These are phyloP conservation scores for Smallanthus sonchifolius DNA, from an alignment of 129 eudicot species.

Conservation along the genomic window DNA sequence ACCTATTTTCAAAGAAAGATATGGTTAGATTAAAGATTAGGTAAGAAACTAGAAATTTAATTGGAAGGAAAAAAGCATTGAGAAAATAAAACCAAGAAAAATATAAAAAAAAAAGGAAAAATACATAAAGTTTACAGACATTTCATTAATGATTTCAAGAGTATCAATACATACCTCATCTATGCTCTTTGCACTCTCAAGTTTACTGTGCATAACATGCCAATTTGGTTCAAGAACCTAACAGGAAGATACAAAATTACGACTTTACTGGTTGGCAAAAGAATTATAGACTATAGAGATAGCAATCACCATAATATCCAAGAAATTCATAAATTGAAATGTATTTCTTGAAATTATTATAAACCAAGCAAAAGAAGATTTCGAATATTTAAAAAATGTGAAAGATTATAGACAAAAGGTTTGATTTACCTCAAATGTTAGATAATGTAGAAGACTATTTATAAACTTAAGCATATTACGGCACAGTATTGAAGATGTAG, in stretches of 20 bases:
- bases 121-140: neutral
- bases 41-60: neutral
- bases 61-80: neutral
- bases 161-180: slow-evolving; percentile 62
- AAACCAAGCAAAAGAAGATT: slow-evolving; percentile 6
- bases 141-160: slow-evolving; percentile 1
- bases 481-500: slow-evolving; percentile 86
- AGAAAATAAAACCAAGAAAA: neutral
- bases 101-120: neutral
- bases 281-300: neutral
- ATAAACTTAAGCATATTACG: slow-evolving; percentile 92
- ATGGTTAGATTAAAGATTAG: neutral
- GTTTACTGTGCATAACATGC: slow-evolving; percentile 93
- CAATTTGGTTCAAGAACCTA: slow-evolving; percentile 99
- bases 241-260: slow-evolving; percentile 5
- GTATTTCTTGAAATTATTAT: neutral
- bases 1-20: slow-evolving; percentile 49
- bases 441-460: slow-evolving; percentile 88
- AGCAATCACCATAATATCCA: neutral
- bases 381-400: neutral
- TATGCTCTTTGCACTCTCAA: slow-evolving; percentile 94
- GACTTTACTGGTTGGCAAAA: slow-evolving; percentile 8
- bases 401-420: slow-evolving; percentile 4
- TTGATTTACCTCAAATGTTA: slow-evolving; percentile 83
- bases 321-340: neutral